Evolutionary conservation across 78 protist genomes (phyloP), one percentile per base, ranked within the genome.

Genomic region (Dictyostelium citrinum): DNA sequence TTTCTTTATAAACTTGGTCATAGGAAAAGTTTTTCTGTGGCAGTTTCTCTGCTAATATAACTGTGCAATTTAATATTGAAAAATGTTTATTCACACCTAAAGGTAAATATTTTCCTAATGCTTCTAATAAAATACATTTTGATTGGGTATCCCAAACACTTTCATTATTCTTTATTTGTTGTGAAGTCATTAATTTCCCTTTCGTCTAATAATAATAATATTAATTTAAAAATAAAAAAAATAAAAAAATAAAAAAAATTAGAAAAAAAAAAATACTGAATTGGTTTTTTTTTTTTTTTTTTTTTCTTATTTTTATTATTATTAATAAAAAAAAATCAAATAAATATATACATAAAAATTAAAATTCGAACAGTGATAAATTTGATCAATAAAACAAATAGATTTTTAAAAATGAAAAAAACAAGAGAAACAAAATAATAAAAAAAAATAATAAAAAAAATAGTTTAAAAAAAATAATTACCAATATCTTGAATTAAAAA

Each of bases 11-110:
- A 9, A 84, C 67, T 10, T 37, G 41, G 5, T 67, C 75, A n/a
- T 35, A 37, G n/a, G 91, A 49, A 58, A 84, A 75, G 10, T 29
- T 20, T 41, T 74, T 75, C 3, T 72, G 35, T 16, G 91, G 91
- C 20, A 84, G n/a, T 55, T 75, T 64, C 76, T 72, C 61, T 16
- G 77, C n/a, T 1, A 84, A 31, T 2, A 84, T 35, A 35, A 72
- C 41, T 43, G 27, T 35, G n/a, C 74, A 68, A 58, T 84, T 84
- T 60, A 84, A 24, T 2, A 75, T n/a, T 9, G 91, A 46, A 72
- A 84, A 84, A n/a, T 84, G 29, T 37, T 75, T 84, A 75, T 84
- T 84, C 0, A 84, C 51, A 58, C 91, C 91, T 1, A 75, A 24
- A 9, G 91, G 91, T 58, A 84, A 24, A 41, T 35, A 84, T 55